Evolutionary conservation across 2,329 filamentous ascomycete genomes (phyloP).

Genomic region (Hypoxylon sp.): DNA sequence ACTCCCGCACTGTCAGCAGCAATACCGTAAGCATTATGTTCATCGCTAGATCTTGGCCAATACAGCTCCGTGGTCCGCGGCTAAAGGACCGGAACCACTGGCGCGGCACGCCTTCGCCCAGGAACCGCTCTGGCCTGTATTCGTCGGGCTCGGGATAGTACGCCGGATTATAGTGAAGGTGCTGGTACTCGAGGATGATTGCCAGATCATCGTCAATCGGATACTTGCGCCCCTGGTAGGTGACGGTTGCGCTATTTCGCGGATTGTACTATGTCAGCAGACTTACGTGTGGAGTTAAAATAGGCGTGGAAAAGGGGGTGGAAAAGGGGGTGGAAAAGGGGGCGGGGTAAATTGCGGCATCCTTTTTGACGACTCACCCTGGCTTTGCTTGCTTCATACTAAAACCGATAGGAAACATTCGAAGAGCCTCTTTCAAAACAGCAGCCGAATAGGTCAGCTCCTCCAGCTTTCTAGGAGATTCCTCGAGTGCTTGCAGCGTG

Average conservation of each 20-base stretch:
- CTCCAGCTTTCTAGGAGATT: slow-evolving; percentile 60
- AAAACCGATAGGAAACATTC: slow-evolving; percentile 31
- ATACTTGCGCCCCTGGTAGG: neutral
- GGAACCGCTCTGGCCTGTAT: slow-evolving; percentile 1
- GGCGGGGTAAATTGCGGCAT: neutral
- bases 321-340: neutral
- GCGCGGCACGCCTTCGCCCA: neutral
- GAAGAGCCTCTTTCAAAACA: slow-evolving; percentile 66
- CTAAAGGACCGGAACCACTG: neutral
- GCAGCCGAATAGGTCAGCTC: slow-evolving; percentile 63
- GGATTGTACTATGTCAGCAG: neutral
- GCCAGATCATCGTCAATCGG: neutral
- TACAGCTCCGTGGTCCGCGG: neutral
- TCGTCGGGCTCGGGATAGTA: slow-evolving; percentile 2
- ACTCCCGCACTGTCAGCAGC: neutral
- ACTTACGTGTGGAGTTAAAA: neutral
- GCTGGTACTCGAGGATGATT: slow-evolving; percentile 2
- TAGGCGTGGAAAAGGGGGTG: neutral
- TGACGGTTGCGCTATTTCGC: neutral
- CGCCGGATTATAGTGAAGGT: neutral
- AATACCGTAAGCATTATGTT: neutral
- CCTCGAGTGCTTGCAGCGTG: slow-evolving; percentile 52
- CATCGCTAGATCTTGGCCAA: neutral
- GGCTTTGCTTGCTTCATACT: slow-evolving; percentile 21
- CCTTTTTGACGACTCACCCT: neutral